Percentiles rank a stretch among this genome's conserved stretches.
These are phyloP conservation scores for Fusarium sp. DNA, from an alignment of 2,329 filamentous ascomycete genomes.

Conservation along the genomic window DNA sequence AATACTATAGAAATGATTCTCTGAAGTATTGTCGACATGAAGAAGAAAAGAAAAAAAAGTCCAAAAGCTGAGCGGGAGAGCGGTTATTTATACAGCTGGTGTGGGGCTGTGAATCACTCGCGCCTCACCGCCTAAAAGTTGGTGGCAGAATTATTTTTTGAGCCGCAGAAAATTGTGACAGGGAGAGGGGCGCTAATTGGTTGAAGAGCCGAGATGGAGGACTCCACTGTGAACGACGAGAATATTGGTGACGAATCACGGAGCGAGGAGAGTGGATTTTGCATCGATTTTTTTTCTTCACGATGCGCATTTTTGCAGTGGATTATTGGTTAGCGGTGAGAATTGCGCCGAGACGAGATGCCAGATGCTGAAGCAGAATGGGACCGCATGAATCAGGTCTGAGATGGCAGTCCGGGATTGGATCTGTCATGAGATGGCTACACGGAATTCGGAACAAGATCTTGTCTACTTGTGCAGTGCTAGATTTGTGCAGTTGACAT, in stretches of 20 bases:
- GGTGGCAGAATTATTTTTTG: constrained; percentile 39
- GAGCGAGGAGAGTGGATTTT: constrained; percentile 4
- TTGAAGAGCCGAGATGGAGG: neutral
- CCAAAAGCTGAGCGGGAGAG: constrained; percentile 40
- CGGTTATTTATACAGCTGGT: constrained; percentile 26
- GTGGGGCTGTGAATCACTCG: constrained; percentile 34
- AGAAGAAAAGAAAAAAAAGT: constrained; percentile 61
- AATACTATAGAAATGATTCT: constrained; percentile 99
- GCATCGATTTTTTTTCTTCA: constrained; percentile 2
- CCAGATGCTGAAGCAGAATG: neutral
- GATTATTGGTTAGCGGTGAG: neutral
- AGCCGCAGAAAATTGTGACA: neutral
- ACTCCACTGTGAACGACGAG: constrained; percentile 7
- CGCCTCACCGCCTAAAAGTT: constrained; percentile 52
- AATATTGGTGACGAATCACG: neutral
- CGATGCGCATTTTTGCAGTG: neutral
- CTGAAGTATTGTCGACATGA: constrained; percentile 72
- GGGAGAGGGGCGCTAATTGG: neutral
- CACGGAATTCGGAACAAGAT: neutral
- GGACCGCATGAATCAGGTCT: constrained; percentile 20
- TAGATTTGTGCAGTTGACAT: neutral
- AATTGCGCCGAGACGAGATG: neutral
- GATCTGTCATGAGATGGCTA: neutral
- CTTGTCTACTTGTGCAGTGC: neutral
- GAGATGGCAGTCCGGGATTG: neutral